These are phyloP conservation scores for Fusarium succisae DNA, from an alignment of 2,329 filamentous ascomycete species.

Conservation along the genomic window DNA sequence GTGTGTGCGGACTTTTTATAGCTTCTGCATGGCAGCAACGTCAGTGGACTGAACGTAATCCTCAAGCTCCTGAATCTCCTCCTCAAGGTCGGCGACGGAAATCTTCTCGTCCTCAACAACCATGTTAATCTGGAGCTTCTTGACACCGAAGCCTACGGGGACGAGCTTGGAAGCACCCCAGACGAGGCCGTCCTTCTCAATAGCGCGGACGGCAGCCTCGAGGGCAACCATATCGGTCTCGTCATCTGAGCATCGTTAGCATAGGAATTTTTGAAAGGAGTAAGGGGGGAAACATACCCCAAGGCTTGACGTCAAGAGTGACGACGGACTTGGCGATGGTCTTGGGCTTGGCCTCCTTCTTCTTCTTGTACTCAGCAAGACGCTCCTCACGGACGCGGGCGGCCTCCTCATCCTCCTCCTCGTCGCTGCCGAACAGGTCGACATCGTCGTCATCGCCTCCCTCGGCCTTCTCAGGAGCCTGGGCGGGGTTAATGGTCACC, in stretches of 20 bases:
- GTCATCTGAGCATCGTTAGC: conserved; percentile 68
- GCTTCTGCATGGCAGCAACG: conserved; percentile 90
- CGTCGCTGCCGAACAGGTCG: conserved; percentile 92
- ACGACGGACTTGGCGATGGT: conserved; percentile 94
- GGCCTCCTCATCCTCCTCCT: conserved; percentile 93
- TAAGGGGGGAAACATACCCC: conserved; percentile 73
- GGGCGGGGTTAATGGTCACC: conserved; percentile 84
- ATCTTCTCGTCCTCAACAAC: conserved; percentile 98
- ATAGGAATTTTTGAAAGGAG: background rate
- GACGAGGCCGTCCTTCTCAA: conserved; percentile 92
- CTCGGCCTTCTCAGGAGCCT: conserved; percentile 61
- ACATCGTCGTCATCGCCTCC: conserved; percentile 72
- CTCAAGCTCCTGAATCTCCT: conserved; percentile 83
- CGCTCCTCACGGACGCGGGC: conserved; percentile 86
- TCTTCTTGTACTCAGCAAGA: conserved; percentile 92
- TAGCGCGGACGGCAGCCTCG: conserved; percentile 80
- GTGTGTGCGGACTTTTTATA: conserved; percentile 64
- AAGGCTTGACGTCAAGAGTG: conserved; percentile 96
- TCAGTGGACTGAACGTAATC: conserved; percentile 97
- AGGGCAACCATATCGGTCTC: conserved; percentile 91
- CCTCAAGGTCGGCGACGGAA: conserved; percentile 85
- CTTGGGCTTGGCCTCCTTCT: conserved; percentile 96
- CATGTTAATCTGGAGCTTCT: conserved; percentile 98
- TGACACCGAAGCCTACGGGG: conserved; percentile 95
- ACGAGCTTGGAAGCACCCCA: conserved; percentile 95